phyloP scores from a whole-genome alignment of 192 early-diverging fungal genomes.

The Coemansia sp. region DNA sequence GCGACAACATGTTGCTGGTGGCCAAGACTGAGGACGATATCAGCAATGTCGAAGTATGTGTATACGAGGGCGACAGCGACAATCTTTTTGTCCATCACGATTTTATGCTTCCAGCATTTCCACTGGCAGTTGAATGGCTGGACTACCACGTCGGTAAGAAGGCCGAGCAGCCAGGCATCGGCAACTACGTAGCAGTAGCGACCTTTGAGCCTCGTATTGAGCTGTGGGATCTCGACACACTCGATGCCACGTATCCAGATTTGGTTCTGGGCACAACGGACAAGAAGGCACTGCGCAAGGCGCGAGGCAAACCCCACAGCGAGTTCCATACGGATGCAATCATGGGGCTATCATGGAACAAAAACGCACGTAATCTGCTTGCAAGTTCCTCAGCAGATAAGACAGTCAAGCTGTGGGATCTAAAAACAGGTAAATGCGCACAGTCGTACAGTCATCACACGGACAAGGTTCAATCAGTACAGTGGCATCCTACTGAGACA shows the following conservation, averaged over 20 bases:
- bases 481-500: conserved; percentile 88
- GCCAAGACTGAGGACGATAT: conserved; percentile 98
- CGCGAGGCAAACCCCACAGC: conserved; percentile 55
- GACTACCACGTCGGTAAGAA: conserved; percentile 83
- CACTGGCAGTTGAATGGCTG: conserved; percentile 93
- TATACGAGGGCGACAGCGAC: conserved; percentile 77
- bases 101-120: conserved; percentile 95
- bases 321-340: conserved; percentile 95
- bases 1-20: conserved; percentile 87
- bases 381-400: conserved; percentile 94
- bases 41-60: conserved; percentile 90
- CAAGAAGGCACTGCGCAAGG: conserved; percentile 32
- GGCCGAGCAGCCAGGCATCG: conserved; percentile 48
- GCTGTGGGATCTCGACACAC: conserved; percentile 94
- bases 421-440: conserved; percentile 67
- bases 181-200: conserved; percentile 94
- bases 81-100: conserved; percentile 98
- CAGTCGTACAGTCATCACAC: conserved; percentile 84
- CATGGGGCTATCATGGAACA: conserved; percentile 95
- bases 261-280: conserved; percentile 71
- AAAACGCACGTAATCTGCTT: conserved; percentile 64
- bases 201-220: conserved; percentile 98
- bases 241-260: conserved; percentile 91
- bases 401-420: conserved; percentile 98
- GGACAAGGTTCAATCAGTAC: conserved; percentile 86